Base-by-base conservation (phyloP, 805 yeast genomes). In the Yamadazyma insecticola region DNA sequence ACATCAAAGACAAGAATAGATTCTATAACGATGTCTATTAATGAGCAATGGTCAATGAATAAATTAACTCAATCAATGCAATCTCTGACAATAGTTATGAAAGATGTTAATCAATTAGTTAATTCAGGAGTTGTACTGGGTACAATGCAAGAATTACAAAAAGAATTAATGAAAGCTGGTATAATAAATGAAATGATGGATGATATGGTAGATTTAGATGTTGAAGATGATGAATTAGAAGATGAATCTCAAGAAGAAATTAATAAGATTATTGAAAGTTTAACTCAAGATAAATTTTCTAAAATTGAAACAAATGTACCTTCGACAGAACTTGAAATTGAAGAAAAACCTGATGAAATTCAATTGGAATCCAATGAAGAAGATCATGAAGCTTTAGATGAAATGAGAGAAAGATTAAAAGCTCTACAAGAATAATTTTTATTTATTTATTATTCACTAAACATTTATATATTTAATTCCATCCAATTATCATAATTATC, bases 171-270 rank as follows among this genome's bases (percentile, higher is more conserved):
- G 76, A 83, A 81, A 55, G 75, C 84, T 9, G 92, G 92, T 0
- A 74, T 92, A 26, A 87, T 92, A 32, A 86, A 85, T 44, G 98
- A 92, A 52, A 92, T 92, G 97, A 80, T 89, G 52, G 87, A 84
- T 35, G 99, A 92, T 51, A 78, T 85, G 40, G 67, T 90, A 37
- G 97, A 89, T 38, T 58, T 67, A 29, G 59, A 75, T 36, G 79
- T 72, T 13, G n/a, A n/a, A n/a, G 86, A 79, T 18, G 81, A 72
- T 28, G 84, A 77, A 37, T 69, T 74, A 24, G 81, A 73, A 33
- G 68, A 67, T 24, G 90, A 83, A 33, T 81, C 78, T 13, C 83
- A 76, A 40, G 77, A 75, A 18, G 72, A 71, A 46, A 79, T 86
- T 13, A 76, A 81, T 37, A 74, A 76, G 53, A 75, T 86, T 22